These are phyloP conservation scores for Chiua virens DNA, from an alignment of 768 basidiomycete species.

Conservation along the genomic window DNA sequence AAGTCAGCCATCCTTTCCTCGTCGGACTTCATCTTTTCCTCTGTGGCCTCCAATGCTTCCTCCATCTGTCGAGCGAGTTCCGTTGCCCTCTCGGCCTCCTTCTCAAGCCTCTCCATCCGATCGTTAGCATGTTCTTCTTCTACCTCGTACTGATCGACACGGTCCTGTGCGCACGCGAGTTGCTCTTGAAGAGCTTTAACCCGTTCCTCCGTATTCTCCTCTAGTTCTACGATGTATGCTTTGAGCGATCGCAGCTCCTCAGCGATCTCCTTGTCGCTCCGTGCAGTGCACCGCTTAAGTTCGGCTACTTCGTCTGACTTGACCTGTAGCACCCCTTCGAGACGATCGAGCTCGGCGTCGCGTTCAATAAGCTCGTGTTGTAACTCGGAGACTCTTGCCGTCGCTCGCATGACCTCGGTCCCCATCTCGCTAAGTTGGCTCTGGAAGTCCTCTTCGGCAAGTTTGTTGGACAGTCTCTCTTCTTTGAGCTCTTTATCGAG, in stretches of 20 bases:
- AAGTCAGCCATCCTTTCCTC: slow-evolving; percentile 53
- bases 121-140: slow-evolving; percentile 50
- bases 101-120: slow-evolving; percentile 51
- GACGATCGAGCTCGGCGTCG: slow-evolving; percentile 25
- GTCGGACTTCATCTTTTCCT: slow-evolving; percentile 67
- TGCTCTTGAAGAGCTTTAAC: slow-evolving; percentile 59
- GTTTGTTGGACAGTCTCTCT: slow-evolving; percentile 44
- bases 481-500: slow-evolving; percentile 59
- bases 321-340: slow-evolving; percentile 48
- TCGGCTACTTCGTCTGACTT: slow-evolving; percentile 25
- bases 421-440: slow-evolving; percentile 32
- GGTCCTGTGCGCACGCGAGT: slow-evolving; percentile 46
- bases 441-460: slow-evolving; percentile 41
- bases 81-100: slow-evolving; percentile 49
- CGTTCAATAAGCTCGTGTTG: slow-evolving; percentile 47
- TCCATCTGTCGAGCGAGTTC: slow-evolving; percentile 69
- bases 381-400: slow-evolving; percentile 39
- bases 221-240: slow-evolving; percentile 55
- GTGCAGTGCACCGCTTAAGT: slow-evolving; percentile 26
- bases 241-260: slow-evolving; percentile 43
- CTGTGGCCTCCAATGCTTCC: slow-evolving; percentile 71
- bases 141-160: slow-evolving; percentile 41
- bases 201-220: slow-evolving; percentile 53
- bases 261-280: slow-evolving; percentile 22
- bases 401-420: slow-evolving; percentile 29